Conservation (phyloP, 768 basidiomycete species). For the Cytidiella melzeri region DNA sequence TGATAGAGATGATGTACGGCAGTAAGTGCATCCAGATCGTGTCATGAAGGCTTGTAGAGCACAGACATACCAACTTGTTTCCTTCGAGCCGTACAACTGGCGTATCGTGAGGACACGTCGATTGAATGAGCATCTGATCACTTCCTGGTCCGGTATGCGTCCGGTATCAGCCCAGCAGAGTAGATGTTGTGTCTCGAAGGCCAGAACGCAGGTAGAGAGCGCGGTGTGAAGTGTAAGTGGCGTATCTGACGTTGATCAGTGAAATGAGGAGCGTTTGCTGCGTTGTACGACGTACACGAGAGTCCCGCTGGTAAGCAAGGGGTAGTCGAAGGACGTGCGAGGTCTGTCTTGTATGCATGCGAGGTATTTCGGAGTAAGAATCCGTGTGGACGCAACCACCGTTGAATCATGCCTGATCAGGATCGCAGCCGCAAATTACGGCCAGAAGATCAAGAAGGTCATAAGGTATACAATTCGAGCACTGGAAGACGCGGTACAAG, state of each 20-base stretch:
- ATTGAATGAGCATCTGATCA: slow-evolving; percentile 1
- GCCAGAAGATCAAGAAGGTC: background rate
- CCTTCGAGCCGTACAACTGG: background rate
- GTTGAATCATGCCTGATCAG: background rate
- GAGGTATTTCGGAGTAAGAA: too few relatives aligned
- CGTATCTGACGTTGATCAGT: slow-evolving; percentile 4
- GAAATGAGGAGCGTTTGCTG: too few relatives aligned
- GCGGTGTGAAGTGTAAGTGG: too few relatives aligned
- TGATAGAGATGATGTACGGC: background rate
- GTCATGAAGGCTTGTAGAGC: background rate
- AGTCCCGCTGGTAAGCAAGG: too few relatives aligned
- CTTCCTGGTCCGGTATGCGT: slow-evolving; percentile 1
- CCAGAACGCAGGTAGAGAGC: too few relatives aligned
- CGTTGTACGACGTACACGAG: too few relatives aligned
- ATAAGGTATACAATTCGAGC: background rate
- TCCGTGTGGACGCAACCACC: too few relatives aligned
- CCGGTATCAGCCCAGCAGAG: slow-evolving; percentile 4
- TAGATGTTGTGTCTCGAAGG: background rate
- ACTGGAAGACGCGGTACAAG: background rate
- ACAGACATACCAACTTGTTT: slow-evolving; percentile 1
- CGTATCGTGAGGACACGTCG: background rate
- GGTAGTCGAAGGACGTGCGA: too few relatives aligned
- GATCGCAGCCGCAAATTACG: background rate
- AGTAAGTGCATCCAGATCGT: background rate
- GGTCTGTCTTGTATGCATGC: too few relatives aligned